Conservation (phyloP, 345 rosid species). For the Melaleuca quinquenervia region DNA sequence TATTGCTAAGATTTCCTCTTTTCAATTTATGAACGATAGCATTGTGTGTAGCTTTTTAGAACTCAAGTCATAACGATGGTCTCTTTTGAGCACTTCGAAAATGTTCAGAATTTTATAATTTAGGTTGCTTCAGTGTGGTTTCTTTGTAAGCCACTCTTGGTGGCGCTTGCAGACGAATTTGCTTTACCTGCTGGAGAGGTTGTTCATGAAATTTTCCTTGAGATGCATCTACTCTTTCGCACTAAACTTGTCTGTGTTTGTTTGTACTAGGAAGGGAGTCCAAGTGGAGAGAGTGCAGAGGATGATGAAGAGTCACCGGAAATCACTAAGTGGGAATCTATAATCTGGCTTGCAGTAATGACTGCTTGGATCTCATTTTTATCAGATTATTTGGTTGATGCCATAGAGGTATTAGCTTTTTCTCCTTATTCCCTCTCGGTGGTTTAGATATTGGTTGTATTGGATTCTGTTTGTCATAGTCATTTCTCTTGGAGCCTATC, state of each 20-base stretch:
- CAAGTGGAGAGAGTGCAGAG: conserved; percentile 19
- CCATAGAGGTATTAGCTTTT: conserved; percentile 49
- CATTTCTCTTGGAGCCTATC: not conserved
- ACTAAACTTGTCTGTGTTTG: not conserved
- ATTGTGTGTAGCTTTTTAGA: not conserved
- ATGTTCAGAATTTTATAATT: not conserved
- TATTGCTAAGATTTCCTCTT: not conserved
- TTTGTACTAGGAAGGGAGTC: conserved; percentile 40
- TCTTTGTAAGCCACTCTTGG: not conserved
- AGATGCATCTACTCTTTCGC: not conserved
- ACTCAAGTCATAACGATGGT: not conserved
- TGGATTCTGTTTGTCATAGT: not conserved
- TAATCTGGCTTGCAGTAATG: conserved; percentile 78
- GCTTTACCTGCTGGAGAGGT: not conserved
- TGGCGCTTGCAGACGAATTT: not conserved
- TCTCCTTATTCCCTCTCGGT: not conserved
- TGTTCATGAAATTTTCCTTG: not conserved
- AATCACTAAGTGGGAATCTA: conserved; percentile 72
- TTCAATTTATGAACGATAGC: not conserved
- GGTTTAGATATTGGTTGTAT: not conserved
- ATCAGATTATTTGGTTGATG: conserved; percentile 85
- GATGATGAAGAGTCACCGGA: conserved; percentile 61
- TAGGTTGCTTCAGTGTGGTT: not conserved
- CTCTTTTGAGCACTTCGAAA: not conserved
- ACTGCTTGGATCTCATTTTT: conserved; percentile 86